These are phyloP conservation scores for Cynara cardunculus DNA, from an alignment of 129 eudicot species.

Conservation along the genomic window DNA sequence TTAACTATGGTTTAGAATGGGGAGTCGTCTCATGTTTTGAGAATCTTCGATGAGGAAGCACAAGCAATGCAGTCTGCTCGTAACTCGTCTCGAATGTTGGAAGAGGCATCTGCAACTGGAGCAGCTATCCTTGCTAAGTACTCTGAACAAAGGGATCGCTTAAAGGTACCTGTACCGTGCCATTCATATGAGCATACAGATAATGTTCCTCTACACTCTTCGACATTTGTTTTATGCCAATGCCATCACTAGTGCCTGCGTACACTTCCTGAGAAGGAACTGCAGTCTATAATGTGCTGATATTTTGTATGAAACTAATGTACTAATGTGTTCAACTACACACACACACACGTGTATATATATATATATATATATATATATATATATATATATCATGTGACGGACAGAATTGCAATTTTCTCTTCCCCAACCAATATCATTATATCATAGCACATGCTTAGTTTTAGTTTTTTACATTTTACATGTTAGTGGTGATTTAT, in stretches of 20 bases:
- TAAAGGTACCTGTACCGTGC: background rate
- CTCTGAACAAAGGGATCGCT: constrained; percentile 56
- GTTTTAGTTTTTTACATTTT: background rate
- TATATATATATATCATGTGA: background rate
- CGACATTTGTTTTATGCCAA: background rate
- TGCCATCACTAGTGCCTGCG: background rate
- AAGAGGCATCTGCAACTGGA: constrained; percentile 79
- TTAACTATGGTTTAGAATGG: constrained; percentile 57
- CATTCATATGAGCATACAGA: background rate
- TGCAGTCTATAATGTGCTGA: background rate
- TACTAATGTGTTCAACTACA: background rate
- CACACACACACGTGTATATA: too few relatives aligned
- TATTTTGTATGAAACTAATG: background rate
- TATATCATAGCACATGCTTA: background rate
- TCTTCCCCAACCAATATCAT: background rate
- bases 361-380: too few relatives aligned
- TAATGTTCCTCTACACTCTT: background rate
- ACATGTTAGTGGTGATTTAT: background rate
- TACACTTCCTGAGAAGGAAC: background rate
- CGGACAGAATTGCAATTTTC: background rate
- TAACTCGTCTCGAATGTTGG: constrained; percentile 61
- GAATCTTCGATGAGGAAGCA: constrained; percentile 93
- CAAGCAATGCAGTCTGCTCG: constrained; percentile 96
- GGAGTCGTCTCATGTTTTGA: constrained; percentile 83
- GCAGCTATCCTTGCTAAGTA: constrained; percentile 85